Percentiles rank a stretch among this genome's conserved stretches.
phyloP scores from a whole-genome alignment of 345 rosid species.

The Populus simonii region DNA sequence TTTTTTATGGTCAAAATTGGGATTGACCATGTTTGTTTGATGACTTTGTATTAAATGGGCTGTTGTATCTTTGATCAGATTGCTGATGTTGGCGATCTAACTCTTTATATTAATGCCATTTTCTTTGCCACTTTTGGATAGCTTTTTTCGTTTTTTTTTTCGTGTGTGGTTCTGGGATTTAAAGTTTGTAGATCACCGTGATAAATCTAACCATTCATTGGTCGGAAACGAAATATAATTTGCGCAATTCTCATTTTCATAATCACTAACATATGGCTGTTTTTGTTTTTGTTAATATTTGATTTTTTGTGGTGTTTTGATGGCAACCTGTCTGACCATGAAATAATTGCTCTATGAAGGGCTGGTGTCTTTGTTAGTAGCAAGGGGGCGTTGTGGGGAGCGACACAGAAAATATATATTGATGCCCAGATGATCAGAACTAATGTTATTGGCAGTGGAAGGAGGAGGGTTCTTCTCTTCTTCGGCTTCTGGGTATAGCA shows the following conservation, averaged over 20 bases:
- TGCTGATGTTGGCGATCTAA: background rate
- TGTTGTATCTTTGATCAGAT: background rate
- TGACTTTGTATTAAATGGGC: background rate
- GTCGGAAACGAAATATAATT: background rate
- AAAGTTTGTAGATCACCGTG: background rate
- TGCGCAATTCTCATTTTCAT: background rate
- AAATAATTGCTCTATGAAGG: constrained; percentile 25
- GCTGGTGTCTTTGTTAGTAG: constrained; percentile 9
- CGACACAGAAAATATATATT: constrained; percentile 16
- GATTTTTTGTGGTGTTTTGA: background rate
- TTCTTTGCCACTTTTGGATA: background rate
- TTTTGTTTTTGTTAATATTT: background rate
- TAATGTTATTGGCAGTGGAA: constrained; percentile 95
- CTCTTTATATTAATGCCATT: background rate
- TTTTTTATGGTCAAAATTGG: background rate
- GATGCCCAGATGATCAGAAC: constrained; percentile 65
- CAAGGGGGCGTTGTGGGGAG: constrained; percentile 28
- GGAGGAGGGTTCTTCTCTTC: constrained; percentile 99
- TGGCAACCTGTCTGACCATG: constrained; percentile 27
- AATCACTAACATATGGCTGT: background rate
- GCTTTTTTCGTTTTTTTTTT: background rate
- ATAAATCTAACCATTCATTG: background rate
- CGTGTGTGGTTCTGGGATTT: background rate
- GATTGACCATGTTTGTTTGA: background rate
- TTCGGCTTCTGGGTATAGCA: constrained; percentile 93